phyloP scores from a whole-genome alignment of 225 moss, liverwort and hornwort species.

The Physcomitrium patens region DNA sequence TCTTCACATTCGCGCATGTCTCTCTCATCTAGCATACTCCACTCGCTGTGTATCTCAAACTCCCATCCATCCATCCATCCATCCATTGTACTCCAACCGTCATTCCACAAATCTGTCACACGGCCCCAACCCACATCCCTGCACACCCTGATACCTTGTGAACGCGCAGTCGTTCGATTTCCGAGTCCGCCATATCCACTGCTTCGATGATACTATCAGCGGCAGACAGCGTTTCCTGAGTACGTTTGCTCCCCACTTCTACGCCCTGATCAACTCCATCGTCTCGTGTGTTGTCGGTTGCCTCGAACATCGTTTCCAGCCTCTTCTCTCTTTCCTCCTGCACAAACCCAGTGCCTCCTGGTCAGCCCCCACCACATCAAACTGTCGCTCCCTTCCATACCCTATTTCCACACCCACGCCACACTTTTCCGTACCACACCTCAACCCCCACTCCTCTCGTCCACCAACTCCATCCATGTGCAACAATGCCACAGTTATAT shows the following conservation, averaged over 20 bases:
- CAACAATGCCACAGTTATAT: too few relatives aligned
- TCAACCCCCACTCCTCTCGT: too few relatives aligned
- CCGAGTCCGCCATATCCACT: slow-evolving; percentile 91
- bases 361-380: slow-evolving; percentile 7
- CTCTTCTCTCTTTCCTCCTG: slow-evolving; percentile 99
- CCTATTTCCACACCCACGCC: too few relatives aligned
- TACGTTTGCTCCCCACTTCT: slow-evolving; percentile 78
- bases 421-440: too few relatives aligned
- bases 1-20: background rate
- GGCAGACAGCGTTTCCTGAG: slow-evolving; percentile 80
- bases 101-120: background rate
- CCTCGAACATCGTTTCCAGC: slow-evolving; percentile 93
- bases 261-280: slow-evolving; percentile 51
- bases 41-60: background rate
- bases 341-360: slow-evolving; percentile 20
- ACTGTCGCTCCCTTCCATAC: too few relatives aligned
- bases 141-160: slow-evolving; percentile 59
- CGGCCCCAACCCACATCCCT: background rate
- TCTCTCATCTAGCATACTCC: background rate
- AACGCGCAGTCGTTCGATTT: slow-evolving; percentile 64
- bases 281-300: slow-evolving; percentile 66
- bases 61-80: background rate
- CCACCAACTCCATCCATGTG: too few relatives aligned
- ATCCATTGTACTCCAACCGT: background rate
- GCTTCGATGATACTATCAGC: slow-evolving; percentile 97